Base-by-base conservation (phyloP, 306 rosid species). In the Vigna hirtella region DNA sequence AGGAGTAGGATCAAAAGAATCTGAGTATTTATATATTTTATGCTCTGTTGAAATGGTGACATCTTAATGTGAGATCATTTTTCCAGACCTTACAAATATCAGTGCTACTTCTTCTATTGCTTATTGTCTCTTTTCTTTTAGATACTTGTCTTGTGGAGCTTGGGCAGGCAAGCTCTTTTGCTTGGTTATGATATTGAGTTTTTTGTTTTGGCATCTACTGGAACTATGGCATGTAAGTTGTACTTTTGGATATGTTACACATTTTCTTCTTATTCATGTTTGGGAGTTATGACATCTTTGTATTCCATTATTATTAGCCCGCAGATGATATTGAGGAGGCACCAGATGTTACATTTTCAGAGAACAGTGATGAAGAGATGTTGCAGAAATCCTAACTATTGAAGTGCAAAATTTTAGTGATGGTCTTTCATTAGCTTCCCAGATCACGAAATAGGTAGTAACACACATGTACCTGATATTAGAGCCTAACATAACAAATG, bases 101-200 rank as follows among this genome's bases (percentile, higher is more conserved):
- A 40, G 36, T 55, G 75, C 49, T 66, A 42, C 40, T 68, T 43
- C 45, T 26, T 9, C 3, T 26, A 32, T 6, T 79, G 48, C 66
- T 88, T 20, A 77, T 70, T 63, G 63, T 63, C 18, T 70, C 6
- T 55, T 15, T 66, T 84, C 51, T 68, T 66, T 57, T 79, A 92
- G 97, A 80, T 81, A 90, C 77, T 91, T 89, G 58, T 82, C 92
- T 0, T 89, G 96, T 72, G 97, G 97, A 80, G 74, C 92, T 65
- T 93, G 92, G 92, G 96, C 96, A 6, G 96, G 97, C 62, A 92
- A 90, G 82, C 86, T 92, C 43, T 90, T 90, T 84, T 90, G 91
- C 86, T 78, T 90, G 85, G 93, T 87, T 74, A 88, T 92, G 97
- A 85, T 90, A 69, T 74, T 87, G 56, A 93, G 88, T 72, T 94